A percentile compares a stretch with the other conserved stretches of the same genome.
phyloP scores from a whole-genome alignment of 2,329 filamentous ascomycete genomes.

The Talaromyces sp. region DNA sequence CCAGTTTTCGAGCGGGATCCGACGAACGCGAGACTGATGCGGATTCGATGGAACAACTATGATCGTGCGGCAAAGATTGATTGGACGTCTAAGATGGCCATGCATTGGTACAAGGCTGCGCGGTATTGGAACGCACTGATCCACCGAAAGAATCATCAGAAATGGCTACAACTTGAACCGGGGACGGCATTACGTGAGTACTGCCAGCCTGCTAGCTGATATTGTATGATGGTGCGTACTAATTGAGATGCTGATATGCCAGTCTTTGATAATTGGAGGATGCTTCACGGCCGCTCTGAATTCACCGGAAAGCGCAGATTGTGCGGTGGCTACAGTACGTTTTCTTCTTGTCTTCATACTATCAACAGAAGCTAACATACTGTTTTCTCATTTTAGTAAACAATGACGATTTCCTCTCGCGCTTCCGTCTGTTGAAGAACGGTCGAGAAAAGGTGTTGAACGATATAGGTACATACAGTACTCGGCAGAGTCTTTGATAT shows the following conservation, averaged over 20 bases:
- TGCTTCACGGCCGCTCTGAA: conserved; percentile 78
- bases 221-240: background rate
- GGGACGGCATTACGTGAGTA: conserved; percentile 70
- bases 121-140: conserved; percentile 70
- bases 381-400: conserved; percentile 50
- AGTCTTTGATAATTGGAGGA: conserved; percentile 97
- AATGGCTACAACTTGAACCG: conserved; percentile 73
- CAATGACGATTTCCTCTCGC: conserved; percentile 75
- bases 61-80: conserved; percentile 70
- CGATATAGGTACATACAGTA: conserved; percentile 27
- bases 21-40: conserved; percentile 47
- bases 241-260: background rate
- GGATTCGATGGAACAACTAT: conserved; percentile 90
- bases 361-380: too few relatives aligned
- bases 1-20: conserved; percentile 67
- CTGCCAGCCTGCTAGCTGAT: background rate
- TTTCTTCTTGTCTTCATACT: too few relatives aligned
- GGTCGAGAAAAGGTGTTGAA: conserved; percentile 36
- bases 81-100: conserved; percentile 50
- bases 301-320: conserved; percentile 84
- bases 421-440: conserved; percentile 70
- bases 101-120: conserved; percentile 76
- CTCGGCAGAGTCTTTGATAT: background rate
- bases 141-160: conserved; percentile 55
- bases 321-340: conserved; percentile 85